phyloP scores from a whole-genome alignment of 352 stramenopile genomes.

The Globisporangium okanoganense region DNA sequence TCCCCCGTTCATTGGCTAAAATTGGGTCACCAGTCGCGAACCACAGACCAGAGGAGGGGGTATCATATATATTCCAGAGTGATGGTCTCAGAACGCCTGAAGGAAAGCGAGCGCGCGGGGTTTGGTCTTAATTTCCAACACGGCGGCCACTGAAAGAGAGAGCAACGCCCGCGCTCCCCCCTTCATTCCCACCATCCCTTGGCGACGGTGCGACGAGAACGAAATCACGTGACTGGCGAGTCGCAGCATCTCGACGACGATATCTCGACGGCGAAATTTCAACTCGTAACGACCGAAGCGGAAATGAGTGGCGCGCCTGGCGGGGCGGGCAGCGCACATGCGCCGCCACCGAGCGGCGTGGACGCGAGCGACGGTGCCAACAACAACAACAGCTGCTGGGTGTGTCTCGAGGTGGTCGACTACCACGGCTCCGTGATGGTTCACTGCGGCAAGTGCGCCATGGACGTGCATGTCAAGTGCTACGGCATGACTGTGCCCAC shows the following conservation, averaged over 20 bases:
- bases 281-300: neutral
- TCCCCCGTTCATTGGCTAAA: neutral
- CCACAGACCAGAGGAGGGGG: neutral
- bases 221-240: neutral
- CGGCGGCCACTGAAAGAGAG: neutral
- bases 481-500: slow-evolving; percentile 54
- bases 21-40: neutral
- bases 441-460: slow-evolving; percentile 52
- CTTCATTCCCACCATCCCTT: neutral
- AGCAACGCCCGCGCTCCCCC: neutral
- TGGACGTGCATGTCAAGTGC: slow-evolving; percentile 76
- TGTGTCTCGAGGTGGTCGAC: slow-evolving; percentile 72
- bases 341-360: neutral
- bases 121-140: neutral
- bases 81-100: neutral
- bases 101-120: neutral
- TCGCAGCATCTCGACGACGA: neutral
- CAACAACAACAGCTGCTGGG: slow-evolving; percentile 37
- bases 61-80: neutral
- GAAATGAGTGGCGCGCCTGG: slow-evolving; percentile 1
- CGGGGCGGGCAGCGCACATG: slow-evolving; percentile 1
- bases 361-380: neutral
- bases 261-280: neutral
- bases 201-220: neutral
- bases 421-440: slow-evolving; percentile 58